Conservation (phyloP, 2,329 filamentous ascomycete genomes). For the Claviceps arundinis region DNA sequence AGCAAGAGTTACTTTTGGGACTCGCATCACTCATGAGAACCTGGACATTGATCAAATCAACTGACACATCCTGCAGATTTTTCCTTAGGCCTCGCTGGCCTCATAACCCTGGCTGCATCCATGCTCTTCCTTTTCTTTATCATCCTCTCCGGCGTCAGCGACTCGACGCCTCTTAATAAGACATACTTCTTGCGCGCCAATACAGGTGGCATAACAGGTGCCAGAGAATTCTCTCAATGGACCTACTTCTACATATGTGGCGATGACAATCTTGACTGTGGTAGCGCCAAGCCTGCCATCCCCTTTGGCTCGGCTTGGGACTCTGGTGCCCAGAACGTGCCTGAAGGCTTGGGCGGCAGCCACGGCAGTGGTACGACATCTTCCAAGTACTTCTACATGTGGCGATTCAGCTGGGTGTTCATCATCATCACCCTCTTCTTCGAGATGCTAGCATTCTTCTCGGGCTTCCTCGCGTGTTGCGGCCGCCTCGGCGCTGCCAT, state of each 20-base stretch:
- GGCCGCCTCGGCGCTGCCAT: conserved; percentile 58
- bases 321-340: conserved; percentile 29
- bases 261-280: conserved; percentile 50
- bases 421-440: conserved; percentile 78
- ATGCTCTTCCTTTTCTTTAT: conserved; percentile 45
- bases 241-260: conserved; percentile 81
- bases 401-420: conserved; percentile 88
- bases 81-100: conserved; percentile 27
- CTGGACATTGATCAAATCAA: neutral
- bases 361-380: conserved; percentile 43
- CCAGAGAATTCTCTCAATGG: conserved; percentile 63
- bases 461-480: conserved; percentile 55
- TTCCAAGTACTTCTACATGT: conserved; percentile 62
- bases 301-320: conserved; percentile 62
- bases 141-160: conserved; percentile 41
- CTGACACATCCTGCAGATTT: conserved; percentile 19
- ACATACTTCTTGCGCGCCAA: conserved; percentile 80
- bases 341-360: conserved; percentile 31
- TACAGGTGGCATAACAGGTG: conserved; percentile 58
- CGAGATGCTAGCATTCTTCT: conserved; percentile 51
- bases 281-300: conserved; percentile 45
- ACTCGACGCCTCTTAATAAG: conserved; percentile 45
- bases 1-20: too few relatives aligned
- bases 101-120: conserved; percentile 36
- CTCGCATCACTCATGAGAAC: neutral